Percentiles rank a stretch among this genome's conserved stretches.
These are phyloP conservation scores for Leptographium procerum DNA, from an alignment of 2,329 filamentous ascomycete species.

Conservation along the genomic window DNA sequence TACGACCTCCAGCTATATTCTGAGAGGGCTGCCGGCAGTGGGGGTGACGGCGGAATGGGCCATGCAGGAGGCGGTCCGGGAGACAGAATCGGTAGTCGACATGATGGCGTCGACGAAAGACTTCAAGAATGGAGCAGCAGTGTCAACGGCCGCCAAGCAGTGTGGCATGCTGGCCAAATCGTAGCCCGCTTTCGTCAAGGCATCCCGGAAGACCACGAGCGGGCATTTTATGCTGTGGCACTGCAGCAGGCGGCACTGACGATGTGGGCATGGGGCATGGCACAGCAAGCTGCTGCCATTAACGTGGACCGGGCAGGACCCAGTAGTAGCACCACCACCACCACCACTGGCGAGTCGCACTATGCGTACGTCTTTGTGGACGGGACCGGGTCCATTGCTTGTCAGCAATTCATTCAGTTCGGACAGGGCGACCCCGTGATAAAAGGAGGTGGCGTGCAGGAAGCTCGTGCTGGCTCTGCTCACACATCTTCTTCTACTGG, in stretches of 20 bases:
- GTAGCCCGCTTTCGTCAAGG: constrained; percentile 19
- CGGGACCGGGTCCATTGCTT: constrained; percentile 36
- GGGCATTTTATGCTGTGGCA: constrained; percentile 55
- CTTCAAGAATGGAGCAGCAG: constrained; percentile 42
- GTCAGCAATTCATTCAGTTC: constrained; percentile 44
- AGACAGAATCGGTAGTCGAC: not conserved
- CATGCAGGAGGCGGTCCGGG: not conserved
- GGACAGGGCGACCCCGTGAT: constrained; percentile 33
- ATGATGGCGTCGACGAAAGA: not conserved
- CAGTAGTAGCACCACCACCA: constrained; percentile 11
- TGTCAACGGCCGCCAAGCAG: constrained; percentile 16
- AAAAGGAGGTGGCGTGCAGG: too few relatives aligned
- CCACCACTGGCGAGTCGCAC: constrained; percentile 17
- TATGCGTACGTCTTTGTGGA: constrained; percentile 38
- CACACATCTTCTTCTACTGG: not conserved
- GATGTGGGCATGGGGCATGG: constrained; percentile 58
- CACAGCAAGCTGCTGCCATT: constrained; percentile 28
- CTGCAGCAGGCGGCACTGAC: constrained; percentile 57
- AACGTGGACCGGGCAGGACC: constrained; percentile 9
- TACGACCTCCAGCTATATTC: constrained; percentile 55
- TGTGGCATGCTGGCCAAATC: constrained; percentile 1
- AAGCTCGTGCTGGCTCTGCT: constrained; percentile 10
- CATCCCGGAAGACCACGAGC: constrained; percentile 31
- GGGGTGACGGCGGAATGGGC: not conserved
- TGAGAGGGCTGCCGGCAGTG: constrained; percentile 31